Evolutionary conservation across 345 rosid genomes (phyloP), one percentile per base, ranked within the genome.

Genomic region (Salix viminalis): DNA sequence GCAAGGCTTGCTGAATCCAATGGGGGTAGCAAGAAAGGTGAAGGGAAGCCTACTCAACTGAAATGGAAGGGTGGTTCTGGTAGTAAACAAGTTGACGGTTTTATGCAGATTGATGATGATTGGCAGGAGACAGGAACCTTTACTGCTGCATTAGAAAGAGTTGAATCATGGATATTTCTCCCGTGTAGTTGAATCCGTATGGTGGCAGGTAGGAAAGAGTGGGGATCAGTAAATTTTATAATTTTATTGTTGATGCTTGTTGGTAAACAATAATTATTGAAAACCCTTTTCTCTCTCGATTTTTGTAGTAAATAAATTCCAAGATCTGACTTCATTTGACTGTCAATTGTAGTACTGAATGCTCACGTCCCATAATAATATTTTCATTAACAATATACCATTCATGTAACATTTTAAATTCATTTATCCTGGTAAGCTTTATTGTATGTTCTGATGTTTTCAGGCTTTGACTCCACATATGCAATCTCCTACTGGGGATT

Each of bases 71-170:
- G 78, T 61, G 67, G 71, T 72, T 77, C 86, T 42, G 80, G 80
- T 54, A 46, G 54, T 52, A 85, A 83, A 79, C 88, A 72, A 70
- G 69, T 50, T 76, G 85, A 83, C 83, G 88, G 87, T 71, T 88
- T 75, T 56, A 62, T 83, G 81, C 88, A 82, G 75, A 82, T 87
- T 75, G 65, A 70, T 39, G 92, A 89, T 26, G 95, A 94, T 85
- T 96, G 98, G 99, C 97, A 94, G 86, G 97, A 96, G 82, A 90
- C 91, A 37, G 95, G 90, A 77, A 92, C 98, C 58, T 90, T 91
- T 77, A 87, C 83, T 7, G 70, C 89, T 69, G 94, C 97, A n/a
- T 72, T 96, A 34, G 95, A 86, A 80, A 93, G 89, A 84, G 87
- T 90, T 65, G 99, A 94, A 80, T 88, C 91, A 14, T 96, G 99